Evolutionary conservation across 306 rosid species (phyloP), one percentile per base, ranked within the genome.

Genomic region (Cicer arietinum): DNA sequence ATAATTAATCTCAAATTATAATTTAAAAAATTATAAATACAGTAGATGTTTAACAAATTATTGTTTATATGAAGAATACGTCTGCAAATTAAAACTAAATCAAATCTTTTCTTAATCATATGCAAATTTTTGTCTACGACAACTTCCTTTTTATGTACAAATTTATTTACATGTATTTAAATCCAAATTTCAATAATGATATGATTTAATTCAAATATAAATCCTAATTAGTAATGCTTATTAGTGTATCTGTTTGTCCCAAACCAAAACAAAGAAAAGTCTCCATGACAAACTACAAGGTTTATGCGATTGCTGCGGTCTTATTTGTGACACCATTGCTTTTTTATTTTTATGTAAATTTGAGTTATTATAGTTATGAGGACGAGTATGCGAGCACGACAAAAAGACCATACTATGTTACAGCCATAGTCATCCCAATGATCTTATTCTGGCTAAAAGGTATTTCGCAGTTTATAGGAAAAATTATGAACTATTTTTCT

Each of bases 381-480:
- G 62, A 51, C 62, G 17, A 8, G 10, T 14, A 22, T 20, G 30
- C 2, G 48, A 50, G 47, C 45, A 50, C 1, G 35, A 37, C 14
- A 46, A 16, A 37, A 14, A 14, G 56, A 17, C 53, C 45, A 10
- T 7, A 1, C 25, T 57, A 43, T 12, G 8, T 57, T 12, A 41
- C 8, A 10, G 40, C 53, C 10, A 11, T 53, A 6, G 18, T 1
- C 39, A 41, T 41, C 53, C 35, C 76, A 16, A 3, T 54, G 20
- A 41, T 54, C 42, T 41, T 54, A 54, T 12, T 10, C 8, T 71
- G 53, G 66, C 22, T 40, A 0, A 18, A 42, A 7, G 13, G 13
- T 11, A 71, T 54, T 54, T 71, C 76, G 0, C 53, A 17, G 8
- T 10, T 73, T n/a, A 43, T 73, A 20, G 67, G 16, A 11, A 72